These are phyloP conservation scores for Cicer pinnatifidum DNA, from an alignment of 306 rosid genomes.

Conservation along the genomic window DNA sequence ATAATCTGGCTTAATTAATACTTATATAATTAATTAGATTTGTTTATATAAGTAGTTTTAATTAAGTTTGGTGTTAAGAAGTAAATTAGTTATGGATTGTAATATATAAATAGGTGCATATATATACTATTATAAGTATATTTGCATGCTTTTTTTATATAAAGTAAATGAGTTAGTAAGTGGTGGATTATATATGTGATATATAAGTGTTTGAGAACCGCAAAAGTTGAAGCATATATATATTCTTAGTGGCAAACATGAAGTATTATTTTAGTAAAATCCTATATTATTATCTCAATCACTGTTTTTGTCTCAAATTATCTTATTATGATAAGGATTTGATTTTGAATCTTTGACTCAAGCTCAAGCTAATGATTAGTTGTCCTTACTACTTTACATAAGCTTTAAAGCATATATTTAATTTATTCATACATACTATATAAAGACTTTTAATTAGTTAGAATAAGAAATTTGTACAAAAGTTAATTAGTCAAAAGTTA, in stretches of 20 bases:
- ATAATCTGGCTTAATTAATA: constrained; percentile 34
- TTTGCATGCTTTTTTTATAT: constrained; percentile 20
- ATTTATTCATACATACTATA: constrained; percentile 27
- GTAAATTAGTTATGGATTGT: constrained; percentile 48
- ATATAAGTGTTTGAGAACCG: constrained; percentile 44
- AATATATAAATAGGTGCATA: constrained; percentile 46
- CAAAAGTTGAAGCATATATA: constrained; percentile 43
- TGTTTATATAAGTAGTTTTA: constrained; percentile 44
- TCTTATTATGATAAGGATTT: constrained; percentile 12
- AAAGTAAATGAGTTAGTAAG: constrained; percentile 35
- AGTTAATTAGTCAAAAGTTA: constrained; percentile 16
- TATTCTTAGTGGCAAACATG: constrained; percentile 33
- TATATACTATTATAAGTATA: constrained; percentile 27
- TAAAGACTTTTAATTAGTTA: constrained; percentile 14
- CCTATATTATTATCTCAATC: constrained; percentile 18
- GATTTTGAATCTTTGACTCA: constrained; percentile 11
- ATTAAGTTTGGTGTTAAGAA: constrained; percentile 35
- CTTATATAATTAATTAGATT: constrained; percentile 40
- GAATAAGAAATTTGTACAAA: constrained; percentile 13
- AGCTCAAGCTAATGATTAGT: constrained; percentile 39
- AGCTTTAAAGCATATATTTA: not conserved
- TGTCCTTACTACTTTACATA: constrained; percentile 16
- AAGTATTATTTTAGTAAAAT: constrained; percentile 43
- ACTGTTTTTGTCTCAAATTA: constrained; percentile 33
- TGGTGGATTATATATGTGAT: constrained; percentile 31